Base-by-base conservation (phyloP, 2,329 filamentous ascomycete genomes). In the Cercospora brassicicola region DNA sequence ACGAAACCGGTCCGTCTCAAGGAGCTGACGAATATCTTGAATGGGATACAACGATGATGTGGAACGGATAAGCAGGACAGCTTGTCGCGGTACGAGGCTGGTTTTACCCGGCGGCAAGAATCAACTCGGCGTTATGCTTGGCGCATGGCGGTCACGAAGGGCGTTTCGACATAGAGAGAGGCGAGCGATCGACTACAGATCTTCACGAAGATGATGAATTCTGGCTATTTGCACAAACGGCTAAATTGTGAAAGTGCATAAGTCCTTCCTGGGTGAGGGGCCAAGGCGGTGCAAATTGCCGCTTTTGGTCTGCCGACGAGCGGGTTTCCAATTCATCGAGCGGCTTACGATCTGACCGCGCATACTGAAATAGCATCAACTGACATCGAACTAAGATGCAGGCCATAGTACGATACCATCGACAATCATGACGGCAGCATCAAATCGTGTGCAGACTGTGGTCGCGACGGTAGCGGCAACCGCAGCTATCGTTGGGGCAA, bases 1-100 rank as follows among this genome's bases (percentile, higher is more conserved):
- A 77, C 77, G 7, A 79, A 78, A 65, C 74, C 73, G n/a, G 70
- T 74, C 15, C 51, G 70, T 36, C 62, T 72, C 15, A 73, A 72
- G 59, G 72, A 73, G 28, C 60, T 73, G 33, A 72, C 69, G 51
- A 71, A 70, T 56, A 71, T 73, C 53, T 60, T 72, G 59, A 66
- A 72, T n/a, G 67, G 68, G 0, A 67, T 71, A 4, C 57, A 64
- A 60, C 51, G 66, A n/a, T 56, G 51, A 56, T 36, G 42, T 28
- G 59, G 65, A 64, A 57, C 31, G 48, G 23, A 4, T 28, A 10
- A 55, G 48, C 48, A 55, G 2, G 3, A 30, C 13, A 30, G 23
- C 48, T 28, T 55, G 8, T 28, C 55, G 55, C 55, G 30, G 55
- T 59, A 59, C 20, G 55, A 33, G n/a, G 13, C 2, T 10, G 5